Conservation (phyloP, 257 asterid genomes). For the Coffea canephora region DNA sequence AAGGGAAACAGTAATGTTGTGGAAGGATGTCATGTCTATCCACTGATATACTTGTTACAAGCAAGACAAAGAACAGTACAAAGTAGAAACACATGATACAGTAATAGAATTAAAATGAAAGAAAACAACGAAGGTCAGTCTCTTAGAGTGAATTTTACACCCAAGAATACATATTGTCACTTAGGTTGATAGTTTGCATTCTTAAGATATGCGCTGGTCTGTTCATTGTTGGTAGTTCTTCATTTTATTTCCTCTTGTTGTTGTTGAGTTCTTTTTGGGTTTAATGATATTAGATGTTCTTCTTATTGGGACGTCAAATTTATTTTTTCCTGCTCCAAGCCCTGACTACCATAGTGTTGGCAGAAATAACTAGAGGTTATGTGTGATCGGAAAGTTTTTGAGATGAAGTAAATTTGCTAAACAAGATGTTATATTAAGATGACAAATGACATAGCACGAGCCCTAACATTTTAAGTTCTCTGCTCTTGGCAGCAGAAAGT, state of each 20-base stretch:
- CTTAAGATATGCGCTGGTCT: neutral
- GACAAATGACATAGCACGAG: no score
- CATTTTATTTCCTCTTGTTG: neutral
- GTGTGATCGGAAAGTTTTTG: no score
- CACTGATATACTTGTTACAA: no score
- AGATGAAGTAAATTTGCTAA: no score
- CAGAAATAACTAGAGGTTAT: no score
- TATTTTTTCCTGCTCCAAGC: no score
- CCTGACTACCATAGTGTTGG: no score
- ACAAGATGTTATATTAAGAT: no score
- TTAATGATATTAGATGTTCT: neutral
- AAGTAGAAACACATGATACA: neutral
- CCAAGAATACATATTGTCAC: neutral
- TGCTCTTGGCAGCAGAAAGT: neutral
- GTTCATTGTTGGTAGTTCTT: neutral
- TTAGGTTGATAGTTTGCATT: neutral
- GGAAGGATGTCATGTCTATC: neutral
- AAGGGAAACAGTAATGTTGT: neutral
- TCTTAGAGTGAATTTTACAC: neutral
- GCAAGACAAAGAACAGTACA: no score
- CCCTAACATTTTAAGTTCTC: no score
- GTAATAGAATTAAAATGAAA: neutral
- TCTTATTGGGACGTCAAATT: neutral
- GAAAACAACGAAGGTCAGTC: neutral
- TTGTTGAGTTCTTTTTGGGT: neutral